A percentile compares a stretch with the other conserved stretches of the same genome.
phyloP scores from a whole-genome alignment of 2,329 filamentous ascomycete species.

The Exophiala spinifera region DNA sequence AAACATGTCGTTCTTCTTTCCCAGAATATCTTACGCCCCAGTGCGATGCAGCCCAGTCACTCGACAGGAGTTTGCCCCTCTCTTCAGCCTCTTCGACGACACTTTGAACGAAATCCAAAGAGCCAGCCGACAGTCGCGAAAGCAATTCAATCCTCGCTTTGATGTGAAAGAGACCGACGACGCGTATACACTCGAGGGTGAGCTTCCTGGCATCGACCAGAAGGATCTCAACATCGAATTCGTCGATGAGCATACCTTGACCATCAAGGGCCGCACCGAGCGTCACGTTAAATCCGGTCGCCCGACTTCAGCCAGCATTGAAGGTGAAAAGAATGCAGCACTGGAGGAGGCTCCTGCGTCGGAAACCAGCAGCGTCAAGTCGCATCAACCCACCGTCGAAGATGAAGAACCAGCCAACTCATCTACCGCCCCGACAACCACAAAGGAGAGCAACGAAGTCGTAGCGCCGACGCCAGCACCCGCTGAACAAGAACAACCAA shows the following conservation, averaged over 20 bases:
- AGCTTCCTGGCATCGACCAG: slow-evolving; percentile 47
- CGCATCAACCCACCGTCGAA: slow-evolving; percentile 46
- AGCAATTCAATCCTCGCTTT: slow-evolving; percentile 44
- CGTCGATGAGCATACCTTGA: slow-evolving; percentile 46
- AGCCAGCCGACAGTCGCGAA: slow-evolving; percentile 26
- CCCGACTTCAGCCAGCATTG: slow-evolving; percentile 18
- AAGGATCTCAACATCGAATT: slow-evolving; percentile 49
- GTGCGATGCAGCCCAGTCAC: slow-evolving; percentile 22
- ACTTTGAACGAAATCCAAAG: slow-evolving; percentile 27
- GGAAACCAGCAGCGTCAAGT: slow-evolving; percentile 27
- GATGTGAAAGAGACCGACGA: slow-evolving; percentile 47
- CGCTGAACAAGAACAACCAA: slow-evolving; percentile 20
- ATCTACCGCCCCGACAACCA: slow-evolving; percentile 9
- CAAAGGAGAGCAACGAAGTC: slow-evolving; percentile 26
- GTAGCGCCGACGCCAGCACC: slow-evolving; percentile 33
- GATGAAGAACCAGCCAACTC: slow-evolving; percentile 36
- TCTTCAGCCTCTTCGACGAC: slow-evolving; percentile 49
- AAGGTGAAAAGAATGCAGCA: slow-evolving; percentile 20
- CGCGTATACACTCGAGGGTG: slow-evolving; percentile 47
- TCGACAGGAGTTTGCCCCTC: slow-evolving; percentile 41
- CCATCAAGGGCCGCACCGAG: slow-evolving; percentile 45
- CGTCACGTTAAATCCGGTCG: slow-evolving; percentile 34
- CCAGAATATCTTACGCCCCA: slow-evolving; percentile 32
- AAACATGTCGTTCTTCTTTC: slow-evolving; percentile 41
- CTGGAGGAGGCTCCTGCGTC: slow-evolving; percentile 21